phyloP scores from a whole-genome alignment of 345 rosid genomes.

The Citrus mangshanensis region DNA sequence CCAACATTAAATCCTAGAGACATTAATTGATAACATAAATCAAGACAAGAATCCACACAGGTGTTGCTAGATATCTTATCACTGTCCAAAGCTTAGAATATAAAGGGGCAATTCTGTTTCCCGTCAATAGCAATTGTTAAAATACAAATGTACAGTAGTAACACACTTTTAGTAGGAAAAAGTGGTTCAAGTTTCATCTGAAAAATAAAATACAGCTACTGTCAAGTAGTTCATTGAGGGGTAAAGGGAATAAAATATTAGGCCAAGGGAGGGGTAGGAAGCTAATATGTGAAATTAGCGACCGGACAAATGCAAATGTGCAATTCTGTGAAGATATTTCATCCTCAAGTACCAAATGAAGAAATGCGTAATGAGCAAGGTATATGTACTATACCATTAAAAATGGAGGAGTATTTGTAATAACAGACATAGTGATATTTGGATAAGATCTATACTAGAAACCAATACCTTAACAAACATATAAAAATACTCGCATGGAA shows the following conservation, averaged over 20 bases:
- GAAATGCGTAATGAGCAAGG: background rate
- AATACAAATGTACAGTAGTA: background rate
- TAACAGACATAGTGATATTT: background rate
- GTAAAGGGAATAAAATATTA: background rate
- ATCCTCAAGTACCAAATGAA: background rate
- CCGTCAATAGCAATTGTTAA: background rate
- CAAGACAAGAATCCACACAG: slow-evolving; percentile 16
- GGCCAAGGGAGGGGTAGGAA: background rate
- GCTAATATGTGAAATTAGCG: background rate
- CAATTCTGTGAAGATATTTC: background rate
- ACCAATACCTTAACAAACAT: background rate
- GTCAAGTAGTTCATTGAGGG: background rate
- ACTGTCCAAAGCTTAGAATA: background rate
- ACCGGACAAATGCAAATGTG: background rate
- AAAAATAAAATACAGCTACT: background rate
- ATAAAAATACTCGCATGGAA: background rate
- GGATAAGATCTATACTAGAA: background rate
- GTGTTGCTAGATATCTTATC: slow-evolving; percentile 2
- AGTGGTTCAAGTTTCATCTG: background rate
- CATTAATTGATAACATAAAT: slow-evolving; percentile 33
- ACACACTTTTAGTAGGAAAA: background rate
- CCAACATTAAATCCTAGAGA: slow-evolving; percentile 40
- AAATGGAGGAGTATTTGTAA: background rate
- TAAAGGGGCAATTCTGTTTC: background rate
- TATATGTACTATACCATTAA: background rate